Evolutionary conservation across 2,329 filamentous ascomycete species (phyloP).

Genomic region (Penicillium freii): DNA sequence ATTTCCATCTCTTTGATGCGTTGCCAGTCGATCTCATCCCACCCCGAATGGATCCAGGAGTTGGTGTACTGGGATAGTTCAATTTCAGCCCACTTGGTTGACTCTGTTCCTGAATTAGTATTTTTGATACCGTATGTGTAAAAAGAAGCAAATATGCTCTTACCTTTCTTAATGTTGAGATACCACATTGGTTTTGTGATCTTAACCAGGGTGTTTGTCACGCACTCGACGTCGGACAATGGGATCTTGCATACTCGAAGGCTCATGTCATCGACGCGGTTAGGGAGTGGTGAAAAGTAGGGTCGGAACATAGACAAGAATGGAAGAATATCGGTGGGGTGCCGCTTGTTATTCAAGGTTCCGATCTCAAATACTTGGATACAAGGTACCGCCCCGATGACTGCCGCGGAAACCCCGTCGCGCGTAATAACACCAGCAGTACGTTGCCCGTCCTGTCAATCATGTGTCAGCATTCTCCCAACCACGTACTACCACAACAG

Average conservation of each 20-base stretch:
- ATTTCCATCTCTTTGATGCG: constrained; percentile 80
- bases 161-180: constrained; percentile 52
- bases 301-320: constrained; percentile 71
- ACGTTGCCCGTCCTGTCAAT: constrained; percentile 67
- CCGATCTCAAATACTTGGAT: constrained; percentile 78
- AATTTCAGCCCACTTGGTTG: constrained; percentile 61
- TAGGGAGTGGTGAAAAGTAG: constrained; percentile 66
- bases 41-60: constrained; percentile 70
- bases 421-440: constrained; percentile 76
- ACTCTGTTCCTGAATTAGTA: constrained; percentile 39
- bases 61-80: constrained; percentile 67
- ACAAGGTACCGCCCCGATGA: constrained; percentile 63
- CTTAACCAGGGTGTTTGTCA: constrained; percentile 68
- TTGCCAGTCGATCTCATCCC: constrained; percentile 80
- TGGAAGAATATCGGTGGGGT: constrained; percentile 81
- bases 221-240: constrained; percentile 75
- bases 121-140: constrained; percentile 3
- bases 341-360: constrained; percentile 64
- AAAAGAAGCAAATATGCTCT: background rate
- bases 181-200: constrained; percentile 49
- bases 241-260: constrained; percentile 68
- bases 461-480: constrained; percentile 23
- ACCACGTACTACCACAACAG: background rate
- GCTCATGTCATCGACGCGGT: constrained; percentile 64
- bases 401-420: constrained; percentile 68